Evolutionary conservation across 2,329 filamentous ascomycete genomes (phyloP).

Genomic region (Byssoonygena ceratinophila): DNA sequence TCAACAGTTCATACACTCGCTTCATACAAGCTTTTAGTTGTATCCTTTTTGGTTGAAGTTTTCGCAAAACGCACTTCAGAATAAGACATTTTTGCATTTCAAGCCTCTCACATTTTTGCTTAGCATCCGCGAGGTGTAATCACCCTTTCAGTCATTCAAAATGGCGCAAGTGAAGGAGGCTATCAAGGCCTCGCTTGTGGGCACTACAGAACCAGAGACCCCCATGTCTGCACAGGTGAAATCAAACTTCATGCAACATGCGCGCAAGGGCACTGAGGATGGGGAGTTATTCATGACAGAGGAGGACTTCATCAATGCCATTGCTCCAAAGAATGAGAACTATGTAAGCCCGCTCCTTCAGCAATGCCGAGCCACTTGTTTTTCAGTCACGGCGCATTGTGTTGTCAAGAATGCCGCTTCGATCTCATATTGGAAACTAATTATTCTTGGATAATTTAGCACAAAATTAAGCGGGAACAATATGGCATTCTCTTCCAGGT

Average conservation of each 20-base stretch:
- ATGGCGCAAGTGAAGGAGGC: slow-evolving; percentile 52
- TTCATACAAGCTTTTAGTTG: not conserved
- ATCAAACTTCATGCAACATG: slow-evolving; percentile 64
- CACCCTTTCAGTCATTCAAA: slow-evolving; percentile 16
- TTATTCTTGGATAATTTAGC: slow-evolving; percentile 43
- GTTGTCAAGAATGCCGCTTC: not conserved
- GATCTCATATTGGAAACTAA: slow-evolving; percentile 3
- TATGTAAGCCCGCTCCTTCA: slow-evolving; percentile 54
- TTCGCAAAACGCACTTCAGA: not conserved
- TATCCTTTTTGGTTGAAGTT: not conserved
- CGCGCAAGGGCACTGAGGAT: slow-evolving; percentile 60
- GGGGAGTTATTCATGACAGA: slow-evolving; percentile 72
- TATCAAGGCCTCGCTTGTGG: slow-evolving; percentile 71
- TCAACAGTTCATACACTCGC: not conserved
- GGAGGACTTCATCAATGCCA: slow-evolving; percentile 80
- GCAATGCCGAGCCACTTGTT: not conserved
- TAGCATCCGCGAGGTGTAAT: not conserved
- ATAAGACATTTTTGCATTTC: not conserved
- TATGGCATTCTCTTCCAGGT: slow-evolving; percentile 89
- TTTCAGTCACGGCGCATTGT: not conserved
- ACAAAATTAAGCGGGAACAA: slow-evolving; percentile 95
- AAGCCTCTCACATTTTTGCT: not conserved
- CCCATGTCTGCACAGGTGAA: slow-evolving; percentile 65
- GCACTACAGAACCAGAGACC: slow-evolving; percentile 42
- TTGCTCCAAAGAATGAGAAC: slow-evolving; percentile 77